These are phyloP conservation scores for Candida insectorum DNA, from an alignment of 805 yeast species.

Conservation along the genomic window DNA sequence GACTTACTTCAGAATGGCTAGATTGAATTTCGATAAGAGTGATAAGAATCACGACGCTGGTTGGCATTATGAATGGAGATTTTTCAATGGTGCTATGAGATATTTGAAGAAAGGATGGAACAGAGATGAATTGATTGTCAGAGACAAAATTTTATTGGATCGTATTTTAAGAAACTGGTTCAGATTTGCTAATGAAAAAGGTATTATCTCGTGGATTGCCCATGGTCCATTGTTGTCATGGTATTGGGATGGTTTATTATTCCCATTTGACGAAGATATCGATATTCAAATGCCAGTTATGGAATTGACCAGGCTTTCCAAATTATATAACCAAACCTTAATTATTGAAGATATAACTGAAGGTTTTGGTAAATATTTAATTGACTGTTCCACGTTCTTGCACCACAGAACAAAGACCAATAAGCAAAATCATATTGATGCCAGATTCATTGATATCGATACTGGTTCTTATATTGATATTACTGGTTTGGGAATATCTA, in stretches of 20 bases:
- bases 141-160: constrained; percentile 20
- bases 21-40: constrained; percentile 24
- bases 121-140: constrained; percentile 18
- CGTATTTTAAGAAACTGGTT: constrained; percentile 25
- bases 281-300: constrained; percentile 27
- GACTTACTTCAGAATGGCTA: constrained; percentile 38
- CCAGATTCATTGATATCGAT: constrained; percentile 56
- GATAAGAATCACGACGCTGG: constrained; percentile 40
- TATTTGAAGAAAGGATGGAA: constrained; percentile 33
- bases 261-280: constrained; percentile 28
- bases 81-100: constrained; percentile 55
- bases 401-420: constrained; percentile 21
- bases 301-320: constrained; percentile 20
- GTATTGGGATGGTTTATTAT: constrained; percentile 29
- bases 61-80: constrained; percentile 59
- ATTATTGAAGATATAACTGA: constrained; percentile 28
- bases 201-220: constrained; percentile 24
- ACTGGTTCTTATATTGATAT: constrained; percentile 50
- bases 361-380: constrained; percentile 23
- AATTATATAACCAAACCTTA: constrained; percentile 23
- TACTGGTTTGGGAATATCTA: constrained; percentile 12
- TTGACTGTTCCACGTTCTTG: constrained; percentile 28
- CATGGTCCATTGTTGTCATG: constrained; percentile 27
- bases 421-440: constrained; percentile 25
- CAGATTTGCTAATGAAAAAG: constrained; percentile 20